A percentile compares a stretch with the other conserved stretches of the same genome.
Conservation (phyloP, 2,329 filamentous ascomycete species). For the Alternaria infectoria region DNA sequence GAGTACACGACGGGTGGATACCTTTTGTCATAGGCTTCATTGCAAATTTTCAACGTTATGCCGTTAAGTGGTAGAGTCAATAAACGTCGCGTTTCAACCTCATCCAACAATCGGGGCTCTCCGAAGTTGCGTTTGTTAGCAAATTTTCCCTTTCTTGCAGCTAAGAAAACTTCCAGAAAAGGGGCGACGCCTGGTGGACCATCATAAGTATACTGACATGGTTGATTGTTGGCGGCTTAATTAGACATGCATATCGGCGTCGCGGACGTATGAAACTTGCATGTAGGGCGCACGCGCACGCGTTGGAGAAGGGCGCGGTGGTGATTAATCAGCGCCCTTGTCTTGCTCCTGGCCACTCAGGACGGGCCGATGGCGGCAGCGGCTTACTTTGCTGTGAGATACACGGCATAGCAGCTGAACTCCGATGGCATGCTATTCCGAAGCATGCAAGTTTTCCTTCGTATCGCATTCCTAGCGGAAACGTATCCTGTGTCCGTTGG, state of each 20-base stretch:
- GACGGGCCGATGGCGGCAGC: constrained; percentile 14
- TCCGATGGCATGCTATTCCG: constrained; percentile 1
- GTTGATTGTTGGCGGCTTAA: neutral
- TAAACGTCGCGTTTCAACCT: constrained; percentile 12
- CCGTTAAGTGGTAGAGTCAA: constrained; percentile 30
- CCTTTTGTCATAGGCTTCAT: constrained; percentile 22
- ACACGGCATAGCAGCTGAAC: neutral
- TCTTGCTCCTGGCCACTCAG: constrained; percentile 19
- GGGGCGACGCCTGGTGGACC: neutral
- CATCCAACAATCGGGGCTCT: constrained; percentile 16
- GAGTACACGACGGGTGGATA: constrained; percentile 31
- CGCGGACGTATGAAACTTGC: neutral
- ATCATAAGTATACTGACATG: neutral
- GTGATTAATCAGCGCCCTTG: constrained; percentile 18
- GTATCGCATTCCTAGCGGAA: neutral
- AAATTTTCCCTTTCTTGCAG: constrained; percentile 11
- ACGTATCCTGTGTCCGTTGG: neutral
- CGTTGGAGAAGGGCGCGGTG: constrained; percentile 23
- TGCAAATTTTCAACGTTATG: constrained; percentile 33
- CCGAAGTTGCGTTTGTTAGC: constrained; percentile 15
- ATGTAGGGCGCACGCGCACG: constrained; percentile 20
- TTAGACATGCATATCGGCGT: constrained; percentile 6
- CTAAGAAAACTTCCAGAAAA: neutral
- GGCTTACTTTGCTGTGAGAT: constrained; percentile 6
- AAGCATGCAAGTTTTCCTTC: neutral